These are phyloP conservation scores for Ambrosia hybrid DNA, from an alignment of 140 eudicot species.

Conservation along the genomic window DNA sequence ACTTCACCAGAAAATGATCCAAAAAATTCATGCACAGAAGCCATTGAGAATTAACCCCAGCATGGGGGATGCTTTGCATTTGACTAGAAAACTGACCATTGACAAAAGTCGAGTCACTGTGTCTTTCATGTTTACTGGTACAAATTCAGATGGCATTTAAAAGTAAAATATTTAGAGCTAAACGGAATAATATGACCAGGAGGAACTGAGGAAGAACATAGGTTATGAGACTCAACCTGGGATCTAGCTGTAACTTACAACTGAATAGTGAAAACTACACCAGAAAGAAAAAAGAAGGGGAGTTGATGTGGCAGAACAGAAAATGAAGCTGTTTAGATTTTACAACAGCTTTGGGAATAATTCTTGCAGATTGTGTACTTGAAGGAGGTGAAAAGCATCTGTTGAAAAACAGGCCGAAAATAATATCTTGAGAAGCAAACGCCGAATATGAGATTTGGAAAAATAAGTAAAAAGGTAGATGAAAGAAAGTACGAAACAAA, in stretches of 20 bases:
- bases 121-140: neutral
- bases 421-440: neutral
- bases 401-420: neutral
- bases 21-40: neutral
- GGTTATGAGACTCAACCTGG: neutral
- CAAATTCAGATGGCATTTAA: neutral
- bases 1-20: neutral
- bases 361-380: neutral
- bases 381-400: conserved; percentile 4
- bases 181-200: neutral
- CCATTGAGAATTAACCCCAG: neutral
- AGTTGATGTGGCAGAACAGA: neutral
- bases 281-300: neutral
- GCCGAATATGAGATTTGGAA: neutral
- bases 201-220: neutral
- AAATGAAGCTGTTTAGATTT: neutral
- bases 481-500: neutral
- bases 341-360: neutral
- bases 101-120: neutral
- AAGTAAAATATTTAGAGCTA: neutral
- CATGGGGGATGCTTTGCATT: neutral
- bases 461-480: neutral
- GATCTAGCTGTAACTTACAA: neutral
- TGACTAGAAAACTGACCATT: neutral
- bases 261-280: neutral